phyloP scores from a whole-genome alignment of 768 basidiomycete genomes.

The Phylloporus sp. region DNA sequence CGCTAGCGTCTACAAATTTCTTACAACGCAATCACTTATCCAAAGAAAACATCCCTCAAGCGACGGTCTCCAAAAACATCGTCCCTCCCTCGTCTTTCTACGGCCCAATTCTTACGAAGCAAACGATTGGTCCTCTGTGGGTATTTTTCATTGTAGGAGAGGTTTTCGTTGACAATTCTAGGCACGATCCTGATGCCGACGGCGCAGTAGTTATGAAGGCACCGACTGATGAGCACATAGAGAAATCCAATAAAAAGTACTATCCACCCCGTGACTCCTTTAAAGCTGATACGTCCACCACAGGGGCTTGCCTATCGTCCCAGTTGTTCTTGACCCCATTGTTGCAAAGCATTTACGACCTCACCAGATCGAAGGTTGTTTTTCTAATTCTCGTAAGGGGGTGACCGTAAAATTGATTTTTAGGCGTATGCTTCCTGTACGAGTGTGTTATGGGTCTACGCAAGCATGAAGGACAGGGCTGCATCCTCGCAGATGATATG shows the following conservation, averaged over 20 bases:
- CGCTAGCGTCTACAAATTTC: slow-evolving; percentile 12
- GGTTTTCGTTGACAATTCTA: slow-evolving; percentile 24
- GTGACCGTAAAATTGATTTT: slow-evolving; percentile 1
- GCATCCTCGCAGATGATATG: slow-evolving; percentile 98
- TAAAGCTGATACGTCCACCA: slow-evolving; percentile 1
- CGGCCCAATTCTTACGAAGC: slow-evolving; percentile 35
- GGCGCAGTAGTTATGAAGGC: slow-evolving; percentile 85
- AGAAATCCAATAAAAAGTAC: slow-evolving; percentile 69
- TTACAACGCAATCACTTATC: slow-evolving; percentile 2
- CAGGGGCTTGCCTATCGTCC: slow-evolving; percentile 62
- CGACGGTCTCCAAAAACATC: slow-evolving; percentile 28
- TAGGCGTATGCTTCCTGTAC: slow-evolving; percentile 87
- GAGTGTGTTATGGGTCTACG: slow-evolving; percentile 94
- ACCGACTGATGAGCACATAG: slow-evolving; percentile 64
- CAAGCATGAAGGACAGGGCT: slow-evolving; percentile 88
- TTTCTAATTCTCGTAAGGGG: slow-evolving; percentile 4
- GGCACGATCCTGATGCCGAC: slow-evolving; percentile 72
- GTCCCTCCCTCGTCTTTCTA: slow-evolving; percentile 64
- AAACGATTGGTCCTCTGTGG: slow-evolving; percentile 22
- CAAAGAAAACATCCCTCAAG: slow-evolving; percentile 21
- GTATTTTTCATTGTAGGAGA: neutral
- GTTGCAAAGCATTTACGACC: slow-evolving; percentile 70
- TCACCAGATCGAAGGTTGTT: slow-evolving; percentile 83
- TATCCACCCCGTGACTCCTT: slow-evolving; percentile 1
- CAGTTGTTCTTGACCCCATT: slow-evolving; percentile 90